Percentiles rank a stretch among this genome's conserved stretches.
These are phyloP conservation scores for Rhododendron ferrugineum DNA, from an alignment of 148 eudicot species.

Conservation along the genomic window DNA sequence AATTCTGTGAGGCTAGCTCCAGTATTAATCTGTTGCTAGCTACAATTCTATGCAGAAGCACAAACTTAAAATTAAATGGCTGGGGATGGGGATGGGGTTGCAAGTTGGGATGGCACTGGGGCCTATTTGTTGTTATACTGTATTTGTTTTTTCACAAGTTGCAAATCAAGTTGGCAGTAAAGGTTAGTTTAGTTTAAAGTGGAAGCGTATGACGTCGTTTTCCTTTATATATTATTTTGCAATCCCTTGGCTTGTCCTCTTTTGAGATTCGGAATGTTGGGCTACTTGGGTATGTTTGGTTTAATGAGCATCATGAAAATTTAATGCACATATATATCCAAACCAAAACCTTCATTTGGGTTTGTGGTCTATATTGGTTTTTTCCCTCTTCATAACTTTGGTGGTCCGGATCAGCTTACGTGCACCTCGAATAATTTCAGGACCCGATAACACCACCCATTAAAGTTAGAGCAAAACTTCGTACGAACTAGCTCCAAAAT, in stretches of 20 bases:
- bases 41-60: background rate
- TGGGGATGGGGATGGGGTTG: background rate
- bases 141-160: background rate
- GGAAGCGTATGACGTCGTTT: constrained; percentile 1
- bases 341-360: background rate
- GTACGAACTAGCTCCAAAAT: background rate
- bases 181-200: background rate
- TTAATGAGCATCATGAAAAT: background rate
- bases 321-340: background rate
- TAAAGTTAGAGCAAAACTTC: too few relatives aligned
- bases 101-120: constrained; percentile 3
- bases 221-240: background rate
- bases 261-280: background rate
- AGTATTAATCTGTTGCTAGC: background rate
- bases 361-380: background rate
- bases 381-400: background rate
- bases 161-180: constrained; percentile 1
- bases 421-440: too few relatives aligned
- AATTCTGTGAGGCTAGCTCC: background rate
- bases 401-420: too few relatives aligned
- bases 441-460: background rate
- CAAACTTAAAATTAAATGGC: background rate
- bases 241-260: background rate
- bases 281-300: background rate
- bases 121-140: background rate